These are phyloP conservation scores for Lactuca saligna DNA, from an alignment of 129 eudicot species.

Conservation along the genomic window DNA sequence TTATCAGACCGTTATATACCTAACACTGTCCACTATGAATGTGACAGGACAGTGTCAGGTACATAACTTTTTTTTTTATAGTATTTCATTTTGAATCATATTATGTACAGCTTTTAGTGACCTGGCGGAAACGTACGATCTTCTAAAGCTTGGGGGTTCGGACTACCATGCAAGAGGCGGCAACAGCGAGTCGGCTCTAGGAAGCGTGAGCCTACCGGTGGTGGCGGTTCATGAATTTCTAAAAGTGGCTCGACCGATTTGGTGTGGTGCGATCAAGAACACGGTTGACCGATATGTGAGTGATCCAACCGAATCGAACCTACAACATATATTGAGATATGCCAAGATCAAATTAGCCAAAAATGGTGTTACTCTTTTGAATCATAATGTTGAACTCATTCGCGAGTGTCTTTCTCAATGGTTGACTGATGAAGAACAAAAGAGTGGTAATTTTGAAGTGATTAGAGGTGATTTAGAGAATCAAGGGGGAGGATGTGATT, in stretches of 20 bases:
- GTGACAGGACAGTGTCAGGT: no score
- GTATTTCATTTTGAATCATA: background rate
- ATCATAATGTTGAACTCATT: slow-evolving; percentile 38
- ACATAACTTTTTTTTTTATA: no score
- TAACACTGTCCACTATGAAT: no score
- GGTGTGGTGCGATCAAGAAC: slow-evolving; percentile 64
- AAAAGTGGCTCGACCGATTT: slow-evolving; percentile 76
- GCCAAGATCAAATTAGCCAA: slow-evolving; percentile 35
- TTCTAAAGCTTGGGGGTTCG: slow-evolving; percentile 90
- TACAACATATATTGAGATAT: slow-evolving; percentile 53
- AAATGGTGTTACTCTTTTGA: slow-evolving; percentile 17
- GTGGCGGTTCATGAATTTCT: slow-evolving; percentile 66
- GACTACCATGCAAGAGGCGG: slow-evolving; percentile 95
- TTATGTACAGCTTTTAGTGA: slow-evolving; percentile 65
- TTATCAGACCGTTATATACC: no score
- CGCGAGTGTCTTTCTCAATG: slow-evolving; percentile 54
- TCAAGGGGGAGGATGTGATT: slow-evolving; percentile 1
- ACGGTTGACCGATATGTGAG: slow-evolving; percentile 51
- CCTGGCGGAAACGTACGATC: slow-evolving; percentile 70
- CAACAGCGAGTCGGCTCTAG: slow-evolving; percentile 63
- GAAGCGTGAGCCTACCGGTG: slow-evolving; percentile 78
- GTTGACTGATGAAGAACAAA: slow-evolving; percentile 71
- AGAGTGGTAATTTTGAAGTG: slow-evolving; percentile 46
- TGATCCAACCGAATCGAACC: slow-evolving; percentile 69
- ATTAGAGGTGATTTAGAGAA: slow-evolving; percentile 28